Percentiles rank a stretch among this genome's conserved stretches.
phyloP scores from a whole-genome alignment of 2,329 filamentous ascomycete species.

The Spiromastix sp. region DNA sequence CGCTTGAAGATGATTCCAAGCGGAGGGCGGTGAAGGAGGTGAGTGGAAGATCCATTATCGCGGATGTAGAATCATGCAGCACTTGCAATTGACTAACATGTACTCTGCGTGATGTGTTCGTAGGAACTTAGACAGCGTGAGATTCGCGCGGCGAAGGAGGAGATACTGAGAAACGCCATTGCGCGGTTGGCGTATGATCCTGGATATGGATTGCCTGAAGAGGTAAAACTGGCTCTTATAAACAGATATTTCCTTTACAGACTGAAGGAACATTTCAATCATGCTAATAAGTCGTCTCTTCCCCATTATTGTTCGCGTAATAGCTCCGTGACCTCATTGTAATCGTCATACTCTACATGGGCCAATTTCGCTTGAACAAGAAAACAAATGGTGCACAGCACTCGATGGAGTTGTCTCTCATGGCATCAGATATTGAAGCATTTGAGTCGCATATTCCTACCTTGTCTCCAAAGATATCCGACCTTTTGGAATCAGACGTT shows the following conservation, averaged over 20 bases:
- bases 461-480: slow-evolving; percentile 7
- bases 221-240: too few relatives aligned
- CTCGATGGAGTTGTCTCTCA: slow-evolving; percentile 20
- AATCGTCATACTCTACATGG: slow-evolving; percentile 26
- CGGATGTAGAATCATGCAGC: too few relatives aligned
- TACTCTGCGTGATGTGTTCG: too few relatives aligned
- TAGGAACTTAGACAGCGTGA: slow-evolving; percentile 28
- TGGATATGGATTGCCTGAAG: slow-evolving; percentile 22
- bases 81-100: too few relatives aligned
- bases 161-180: slow-evolving; percentile 23
- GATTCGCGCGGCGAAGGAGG: slow-evolving; percentile 21
- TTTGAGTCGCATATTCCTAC: slow-evolving; percentile 19
- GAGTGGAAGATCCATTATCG: too few relatives aligned
- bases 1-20: slow-evolving; percentile 19
- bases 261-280: too few relatives aligned
- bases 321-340: slow-evolving; percentile 26
- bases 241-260: too few relatives aligned
- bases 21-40: slow-evolving; percentile 24
- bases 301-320: too few relatives aligned
- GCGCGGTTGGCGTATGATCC: slow-evolving; percentile 23
- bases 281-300: too few relatives aligned
- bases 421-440: slow-evolving; percentile 24
- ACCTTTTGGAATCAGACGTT: slow-evolving; percentile 6
- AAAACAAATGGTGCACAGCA: slow-evolving; percentile 12
- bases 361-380: not conserved